phyloP scores from a whole-genome alignment of 768 basidiomycete species.

The Amanita muscaria region DNA sequence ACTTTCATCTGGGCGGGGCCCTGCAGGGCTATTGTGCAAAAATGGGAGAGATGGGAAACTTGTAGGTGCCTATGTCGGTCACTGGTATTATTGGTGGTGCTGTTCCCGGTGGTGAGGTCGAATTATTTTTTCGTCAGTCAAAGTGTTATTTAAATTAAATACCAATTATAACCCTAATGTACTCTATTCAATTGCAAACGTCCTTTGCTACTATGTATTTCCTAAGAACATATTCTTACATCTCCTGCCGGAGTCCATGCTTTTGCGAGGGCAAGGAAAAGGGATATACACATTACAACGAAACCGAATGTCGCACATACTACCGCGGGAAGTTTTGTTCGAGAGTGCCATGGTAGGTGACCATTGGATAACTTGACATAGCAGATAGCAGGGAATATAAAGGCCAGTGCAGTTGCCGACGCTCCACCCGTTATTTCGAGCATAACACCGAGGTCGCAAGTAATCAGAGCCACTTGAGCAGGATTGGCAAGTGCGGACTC shows the following conservation, averaged over 20 bases:
- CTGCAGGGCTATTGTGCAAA: no score
- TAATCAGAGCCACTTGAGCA: conserved; percentile 73
- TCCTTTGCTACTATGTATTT: no score
- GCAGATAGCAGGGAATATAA: conserved; percentile 85
- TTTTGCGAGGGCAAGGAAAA: conserved; percentile 69
- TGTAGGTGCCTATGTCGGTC: no score
- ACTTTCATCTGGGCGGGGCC: background rate
- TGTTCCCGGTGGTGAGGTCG: no score
- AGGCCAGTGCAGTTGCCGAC: conserved; percentile 85
- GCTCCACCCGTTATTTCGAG: conserved; percentile 98
- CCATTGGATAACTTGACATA: conserved; percentile 66
- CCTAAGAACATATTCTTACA: conserved; percentile 55
- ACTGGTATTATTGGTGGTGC: no score
- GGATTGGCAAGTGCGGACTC: conserved; percentile 4
- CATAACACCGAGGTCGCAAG: conserved; percentile 96
- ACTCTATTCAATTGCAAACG: no score
- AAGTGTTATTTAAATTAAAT: background rate
- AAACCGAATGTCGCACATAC: conserved; percentile 66
- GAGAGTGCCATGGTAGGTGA: conserved; percentile 53
- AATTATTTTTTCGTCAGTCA: no score
- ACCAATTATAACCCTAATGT: conserved; percentile 10
- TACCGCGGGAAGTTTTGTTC: conserved; percentile 67
- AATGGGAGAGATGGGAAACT: no score
- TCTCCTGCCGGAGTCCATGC: conserved; percentile 67
- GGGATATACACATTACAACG: conserved; percentile 68